These are phyloP conservation scores for Comarum palustre DNA, from an alignment of 306 rosid species.

Conservation along the genomic window DNA sequence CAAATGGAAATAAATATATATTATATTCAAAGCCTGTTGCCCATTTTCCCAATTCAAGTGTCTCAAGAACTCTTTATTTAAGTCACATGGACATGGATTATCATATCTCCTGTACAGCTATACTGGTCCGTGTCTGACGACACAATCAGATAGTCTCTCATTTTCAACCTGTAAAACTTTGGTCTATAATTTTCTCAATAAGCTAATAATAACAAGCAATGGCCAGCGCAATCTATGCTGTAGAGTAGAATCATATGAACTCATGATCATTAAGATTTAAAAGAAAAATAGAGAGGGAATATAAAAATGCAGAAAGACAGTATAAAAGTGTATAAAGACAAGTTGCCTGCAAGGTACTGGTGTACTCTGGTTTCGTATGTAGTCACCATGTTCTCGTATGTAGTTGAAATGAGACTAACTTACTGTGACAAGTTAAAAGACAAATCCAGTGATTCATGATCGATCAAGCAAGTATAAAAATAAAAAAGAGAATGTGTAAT, in stretches of 20 bases:
- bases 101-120: neutral
- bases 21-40: slow-evolving; percentile 1
- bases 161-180: neutral
- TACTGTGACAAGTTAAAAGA: too few relatives aligned
- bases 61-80: neutral
- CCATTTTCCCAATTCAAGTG: neutral
- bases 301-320: too few relatives aligned
- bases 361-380: neutral
- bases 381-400: too few relatives aligned
- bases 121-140: neutral
- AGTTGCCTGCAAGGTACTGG: neutral
- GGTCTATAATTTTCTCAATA: neutral
- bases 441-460: too few relatives aligned
- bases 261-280: too few relatives aligned
- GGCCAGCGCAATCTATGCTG: neutral
- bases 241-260: neutral
- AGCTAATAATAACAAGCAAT: neutral
- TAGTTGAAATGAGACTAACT: too few relatives aligned
- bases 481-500: too few relatives aligned
- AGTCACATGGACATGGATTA: slow-evolving; percentile 1
- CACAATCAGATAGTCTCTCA: neutral
- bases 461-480: too few relatives aligned
- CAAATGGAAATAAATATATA: slow-evolving; percentile 1
- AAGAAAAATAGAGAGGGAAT: too few relatives aligned
- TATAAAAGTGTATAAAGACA: neutral